Evolutionary conservation across 768 basidiomycete genomes (phyloP).

Genomic region (Xerocomus potaroensis): DNA sequence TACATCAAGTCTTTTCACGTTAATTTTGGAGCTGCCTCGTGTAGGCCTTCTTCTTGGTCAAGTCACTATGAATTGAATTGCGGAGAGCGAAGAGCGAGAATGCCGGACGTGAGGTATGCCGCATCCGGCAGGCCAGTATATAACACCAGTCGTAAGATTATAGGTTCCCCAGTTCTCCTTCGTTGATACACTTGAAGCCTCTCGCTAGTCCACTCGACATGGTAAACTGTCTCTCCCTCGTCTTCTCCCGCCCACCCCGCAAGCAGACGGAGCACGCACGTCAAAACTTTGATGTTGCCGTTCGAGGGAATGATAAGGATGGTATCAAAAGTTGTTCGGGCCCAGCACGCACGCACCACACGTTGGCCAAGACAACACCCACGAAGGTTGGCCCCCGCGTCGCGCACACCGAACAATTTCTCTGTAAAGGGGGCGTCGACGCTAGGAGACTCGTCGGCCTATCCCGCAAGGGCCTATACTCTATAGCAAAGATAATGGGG

Average conservation of each 20-base stretch:
- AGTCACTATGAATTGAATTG: conserved; percentile 17
- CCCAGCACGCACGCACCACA: conserved; percentile 28
- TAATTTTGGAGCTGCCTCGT: conserved; percentile 28
- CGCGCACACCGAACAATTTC: conserved; percentile 32
- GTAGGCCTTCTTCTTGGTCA: conserved; percentile 17
- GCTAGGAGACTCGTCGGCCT: conserved; percentile 31
- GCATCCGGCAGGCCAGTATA: conserved; percentile 20
- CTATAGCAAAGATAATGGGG: conserved; percentile 31
- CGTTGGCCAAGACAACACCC: conserved; percentile 21
- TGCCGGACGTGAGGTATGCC: conserved; percentile 16
- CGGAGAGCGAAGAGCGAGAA: conserved; percentile 10
- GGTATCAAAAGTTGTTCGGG: conserved; percentile 33
- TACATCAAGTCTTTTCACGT: conserved; percentile 29
- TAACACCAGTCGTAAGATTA: conserved; percentile 13
- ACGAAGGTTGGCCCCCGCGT: conserved; percentile 31
- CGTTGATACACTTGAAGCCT: conserved; percentile 24
- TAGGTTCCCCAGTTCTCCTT: conserved; percentile 8
- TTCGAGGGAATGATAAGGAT: conserved; percentile 20
- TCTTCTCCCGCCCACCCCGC: conserved; percentile 21
- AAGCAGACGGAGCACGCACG: conserved; percentile 18
- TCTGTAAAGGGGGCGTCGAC: conserved; percentile 36
- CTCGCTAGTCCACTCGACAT: conserved; percentile 21
- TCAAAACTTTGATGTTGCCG: conserved; percentile 18
- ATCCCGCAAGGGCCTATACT: conserved; percentile 31
- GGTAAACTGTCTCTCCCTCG: conserved; percentile 21